Evolutionary conservation across 2,329 filamentous ascomycete genomes (phyloP), one percentile per base, ranked within the genome.

Genomic region (Fusarium vanettenii): DNA sequence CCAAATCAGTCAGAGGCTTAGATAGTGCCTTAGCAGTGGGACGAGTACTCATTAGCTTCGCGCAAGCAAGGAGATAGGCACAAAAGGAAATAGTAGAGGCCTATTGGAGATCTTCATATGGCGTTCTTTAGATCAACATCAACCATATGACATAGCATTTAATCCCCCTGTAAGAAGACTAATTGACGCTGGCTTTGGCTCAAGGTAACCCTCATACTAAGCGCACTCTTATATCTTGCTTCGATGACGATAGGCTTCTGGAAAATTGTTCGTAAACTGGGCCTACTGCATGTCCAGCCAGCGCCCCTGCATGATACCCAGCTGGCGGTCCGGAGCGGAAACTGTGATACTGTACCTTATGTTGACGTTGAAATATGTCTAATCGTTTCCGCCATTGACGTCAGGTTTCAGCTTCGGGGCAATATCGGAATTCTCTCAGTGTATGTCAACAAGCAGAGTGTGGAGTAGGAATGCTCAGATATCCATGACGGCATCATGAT

Each of bases 401-500:
- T 52, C 48, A 52, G 27, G 48, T n/a, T 52, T 52, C 18, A 31
- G 18, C 16, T 3, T 18, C 33, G 33, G 56, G 6, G 9, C 20
- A 59, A 59, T 59, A 14, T 59, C 56, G 56, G 56, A 35, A 13
- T 20, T 37, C n/a, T 9, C 8, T 41, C 11, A 25, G 14, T 37
- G 7, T 18, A 39, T 59, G 16, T 4, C 4, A 27, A 41, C 22
- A 35, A 33, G 2, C 11, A 20, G 25, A 59, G 22, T 59, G 56
- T 31, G 56, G 56, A 59, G 56, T n/a, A 59, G 13, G n/a, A 14
- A 37, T 22, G 55, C 7, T 39, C 11, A 35, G 33, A 11, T 37
- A 31, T 48, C n/a, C 35, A 74, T 74, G 72, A 74, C 72, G 68
- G 56, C 57, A 74, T 72, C 29, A 74, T 74, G 72, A 74, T 75